These are phyloP conservation scores for Sindora glabra DNA, from an alignment of 306 rosid genomes.

Conservation along the genomic window DNA sequence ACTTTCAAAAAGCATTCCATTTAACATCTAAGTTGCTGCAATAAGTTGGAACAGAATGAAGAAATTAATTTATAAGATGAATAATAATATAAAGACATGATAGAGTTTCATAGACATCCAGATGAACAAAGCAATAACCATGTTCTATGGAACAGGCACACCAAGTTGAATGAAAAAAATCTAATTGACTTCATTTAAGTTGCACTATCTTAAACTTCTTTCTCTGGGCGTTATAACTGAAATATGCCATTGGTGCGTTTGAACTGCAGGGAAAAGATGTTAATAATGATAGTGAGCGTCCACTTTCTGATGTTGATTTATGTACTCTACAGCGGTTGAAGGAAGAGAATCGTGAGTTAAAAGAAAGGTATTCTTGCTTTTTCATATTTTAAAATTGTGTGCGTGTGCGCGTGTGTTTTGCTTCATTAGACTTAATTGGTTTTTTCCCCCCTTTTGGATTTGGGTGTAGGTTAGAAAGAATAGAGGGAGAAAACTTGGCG, in stretches of 20 bases:
- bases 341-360: slow-evolving; percentile 58
- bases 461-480: slow-evolving; percentile 38
- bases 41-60: no score
- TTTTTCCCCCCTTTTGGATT: background rate
- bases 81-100: background rate
- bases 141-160: no score
- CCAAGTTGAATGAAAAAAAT: no score
- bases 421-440: background rate
- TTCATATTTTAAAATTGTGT: background rate
- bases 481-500: slow-evolving; percentile 23
- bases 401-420: background rate
- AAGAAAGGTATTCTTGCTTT: slow-evolving; percentile 48
- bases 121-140: no score
- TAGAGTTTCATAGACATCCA: background rate
- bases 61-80: no score
- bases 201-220: background rate
- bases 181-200: background rate
- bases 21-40: background rate
- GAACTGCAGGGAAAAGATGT: slow-evolving; percentile 41
- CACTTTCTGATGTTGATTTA: slow-evolving; percentile 14
- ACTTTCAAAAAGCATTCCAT: background rate
- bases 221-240: background rate
- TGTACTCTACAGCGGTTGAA: slow-evolving; percentile 38
- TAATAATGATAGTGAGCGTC: slow-evolving; percentile 6
- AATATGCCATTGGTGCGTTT: slow-evolving; percentile 8